A percentile compares a stretch with the other conserved stretches of the same genome.
These are phyloP conservation scores for Paramyrothecium sp. DNA, from an alignment of 2,329 filamentous ascomycete genomes.

Conservation along the genomic window DNA sequence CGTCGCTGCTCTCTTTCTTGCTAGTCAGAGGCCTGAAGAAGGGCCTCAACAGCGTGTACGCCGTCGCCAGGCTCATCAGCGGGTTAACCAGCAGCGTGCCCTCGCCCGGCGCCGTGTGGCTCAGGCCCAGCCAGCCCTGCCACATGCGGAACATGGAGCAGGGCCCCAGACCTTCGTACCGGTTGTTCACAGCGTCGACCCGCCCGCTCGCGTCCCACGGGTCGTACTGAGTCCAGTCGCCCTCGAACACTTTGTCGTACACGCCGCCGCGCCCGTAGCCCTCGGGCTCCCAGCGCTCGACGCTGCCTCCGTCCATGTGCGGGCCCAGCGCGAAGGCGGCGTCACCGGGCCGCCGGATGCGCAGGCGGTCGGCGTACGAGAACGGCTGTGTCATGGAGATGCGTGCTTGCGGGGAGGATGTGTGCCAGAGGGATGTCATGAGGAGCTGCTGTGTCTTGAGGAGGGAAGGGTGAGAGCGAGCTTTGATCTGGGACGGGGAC, in stretches of 20 bases:
- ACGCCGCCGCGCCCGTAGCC: slow-evolving; percentile 67
- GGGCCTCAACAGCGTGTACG: slow-evolving; percentile 78
- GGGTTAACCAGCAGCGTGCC: slow-evolving; percentile 84
- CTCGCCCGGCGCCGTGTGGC: slow-evolving; percentile 67
- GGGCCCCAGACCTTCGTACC: slow-evolving; percentile 78
- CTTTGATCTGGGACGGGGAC: slow-evolving; percentile 66
- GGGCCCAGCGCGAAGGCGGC: slow-evolving; percentile 69
- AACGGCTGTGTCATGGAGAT: slow-evolving; percentile 57
- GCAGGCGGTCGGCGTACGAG: slow-evolving; percentile 68
- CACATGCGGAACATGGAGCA: slow-evolving; percentile 86
- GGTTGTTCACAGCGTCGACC: slow-evolving; percentile 65
- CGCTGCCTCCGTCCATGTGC: slow-evolving; percentile 71
- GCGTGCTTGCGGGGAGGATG: slow-evolving; percentile 42
- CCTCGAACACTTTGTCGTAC: slow-evolving; percentile 71
- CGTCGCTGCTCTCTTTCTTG: slow-evolving; percentile 1
- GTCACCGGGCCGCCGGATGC: slow-evolving; percentile 72
- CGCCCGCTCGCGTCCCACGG: slow-evolving; percentile 76
- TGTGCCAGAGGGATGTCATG: slow-evolving; percentile 60
- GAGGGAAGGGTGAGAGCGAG: slow-evolving; percentile 65
- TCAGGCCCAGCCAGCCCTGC: slow-evolving; percentile 87
- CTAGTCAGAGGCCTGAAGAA: slow-evolving; percentile 66
- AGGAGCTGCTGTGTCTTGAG: slow-evolving; percentile 60
- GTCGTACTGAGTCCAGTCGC: slow-evolving; percentile 78
- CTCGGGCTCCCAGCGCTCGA: slow-evolving; percentile 71
- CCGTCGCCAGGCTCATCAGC: slow-evolving; percentile 69